Conservation (phyloP, 2,329 filamentous ascomycete species). For the Sporothrix dimorphospora region DNA sequence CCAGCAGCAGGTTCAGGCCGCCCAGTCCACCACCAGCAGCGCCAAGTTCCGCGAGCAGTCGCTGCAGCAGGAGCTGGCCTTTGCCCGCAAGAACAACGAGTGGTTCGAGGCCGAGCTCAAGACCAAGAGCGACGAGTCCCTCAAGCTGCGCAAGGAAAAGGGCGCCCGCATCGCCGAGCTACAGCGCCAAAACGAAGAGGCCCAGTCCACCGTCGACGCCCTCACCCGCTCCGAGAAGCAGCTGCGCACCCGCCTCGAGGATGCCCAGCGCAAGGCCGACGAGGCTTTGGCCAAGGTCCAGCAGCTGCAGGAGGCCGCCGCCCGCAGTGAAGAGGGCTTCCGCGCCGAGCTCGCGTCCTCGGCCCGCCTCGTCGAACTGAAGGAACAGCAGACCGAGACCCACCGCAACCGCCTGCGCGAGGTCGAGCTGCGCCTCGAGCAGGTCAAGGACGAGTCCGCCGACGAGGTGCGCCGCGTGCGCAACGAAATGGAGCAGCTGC, state of each 20-base stretch:
- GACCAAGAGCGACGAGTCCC: constrained; percentile 81
- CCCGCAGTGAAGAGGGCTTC: constrained; percentile 82
- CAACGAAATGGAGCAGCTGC: constrained; percentile 60
- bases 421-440: constrained; percentile 64
- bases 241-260: constrained; percentile 78
- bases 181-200: constrained; percentile 86
- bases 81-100: constrained; percentile 86
- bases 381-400: constrained; percentile 74
- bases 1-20: constrained; percentile 81
- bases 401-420: constrained; percentile 72
- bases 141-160: constrained; percentile 94
- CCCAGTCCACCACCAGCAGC: constrained; percentile 76
- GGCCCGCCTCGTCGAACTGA: constrained; percentile 79
- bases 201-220: constrained; percentile 73
- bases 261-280: constrained; percentile 83
- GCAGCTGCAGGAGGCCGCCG: constrained; percentile 80
- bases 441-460: constrained; percentile 68
- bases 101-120: constrained; percentile 93
- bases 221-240: constrained; percentile 79
- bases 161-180: constrained; percentile 85
- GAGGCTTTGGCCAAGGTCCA: constrained; percentile 81
- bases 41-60: constrained; percentile 90
- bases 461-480: constrained; percentile 60
- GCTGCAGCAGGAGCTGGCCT: constrained; percentile 85
- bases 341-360: constrained; percentile 82